Conservation (phyloP, 78 protist species). For the Tieghemostelium lacteum region DNA sequence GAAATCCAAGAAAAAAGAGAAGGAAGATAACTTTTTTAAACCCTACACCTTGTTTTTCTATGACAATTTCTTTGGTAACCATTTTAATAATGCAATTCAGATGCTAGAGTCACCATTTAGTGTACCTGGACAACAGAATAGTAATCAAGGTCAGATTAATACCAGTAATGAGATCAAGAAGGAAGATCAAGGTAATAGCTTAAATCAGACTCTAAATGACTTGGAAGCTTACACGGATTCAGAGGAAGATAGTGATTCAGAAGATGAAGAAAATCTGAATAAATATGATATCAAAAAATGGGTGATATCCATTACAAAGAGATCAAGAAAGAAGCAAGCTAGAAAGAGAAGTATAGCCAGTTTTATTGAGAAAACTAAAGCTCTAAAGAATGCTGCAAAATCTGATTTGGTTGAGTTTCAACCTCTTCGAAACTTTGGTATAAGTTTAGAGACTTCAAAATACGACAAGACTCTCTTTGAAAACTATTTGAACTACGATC, state of each 20-base stretch:
- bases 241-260: background rate
- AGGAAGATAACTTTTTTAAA: conserved; percentile 62
- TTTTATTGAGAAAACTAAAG: background rate
- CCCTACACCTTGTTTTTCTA: conserved; percentile 3
- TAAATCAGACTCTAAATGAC: background rate
- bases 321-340: background rate
- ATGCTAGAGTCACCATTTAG: background rate
- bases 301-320: conserved; percentile 55
- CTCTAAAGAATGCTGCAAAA: too few species aligned
- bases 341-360: background rate
- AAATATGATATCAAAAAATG: conserved; percentile 66
- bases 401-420: too few species aligned
- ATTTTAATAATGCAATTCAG: conserved; percentile 49
- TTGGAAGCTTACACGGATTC: background rate
- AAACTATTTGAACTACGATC: background rate
- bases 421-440: conserved; percentile 61
- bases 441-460: conserved; percentile 30
- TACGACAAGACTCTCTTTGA: conserved; percentile 16
- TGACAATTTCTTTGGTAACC: conserved; percentile 49
- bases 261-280: conserved; percentile 6
- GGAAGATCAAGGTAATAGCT: background rate
- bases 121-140: background rate
- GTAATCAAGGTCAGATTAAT: background rate
- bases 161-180: background rate
- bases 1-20: conserved; percentile 27